Evolutionary conservation across 2,329 filamentous ascomycete genomes (phyloP), one percentile per base, ranked within the genome.

Genomic region (Claviceps africana): DNA sequence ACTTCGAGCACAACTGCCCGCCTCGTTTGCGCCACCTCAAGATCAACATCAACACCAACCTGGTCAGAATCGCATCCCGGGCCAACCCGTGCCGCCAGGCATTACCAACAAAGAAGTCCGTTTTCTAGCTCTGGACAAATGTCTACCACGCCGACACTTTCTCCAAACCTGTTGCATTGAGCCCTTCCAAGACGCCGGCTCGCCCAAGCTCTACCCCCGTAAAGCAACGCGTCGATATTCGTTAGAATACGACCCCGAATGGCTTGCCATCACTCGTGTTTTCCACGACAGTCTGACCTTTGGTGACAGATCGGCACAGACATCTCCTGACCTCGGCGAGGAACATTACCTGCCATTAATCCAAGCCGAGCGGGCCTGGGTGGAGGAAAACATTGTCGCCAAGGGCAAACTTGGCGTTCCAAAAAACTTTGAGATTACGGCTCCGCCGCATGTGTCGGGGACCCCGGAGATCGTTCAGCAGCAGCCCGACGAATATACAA

Each of bases 51-150:
- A 55, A 48, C 61, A 58, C 43, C 65, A 61, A 1, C 17, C 28
- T 15, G 4, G 9, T 15, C 64, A 65, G 39, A 69, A 67, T 43
- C 61, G 63, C 52, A 71, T 64, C 6, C 73, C 79, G 17, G 78
- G 77, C 37, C 78, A 83, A 51, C 81, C 83, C 2, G 79, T 85
- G 17, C 88, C 88, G 0, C 63, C 76, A 0, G 77, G 74, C 1
- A 94, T 96, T 56, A 79, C 76, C 2, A 97, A 97, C 71, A 85
- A 76, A 21, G 75, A 76, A 4, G 94, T 91, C 2, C 76, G 82
- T 13, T 98, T 98, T 66, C 75, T 98, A 11, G 86, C 93, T 0
- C 74, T 98, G 2, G 91, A 96, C 69, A 98, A 98, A 67, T 95
- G 88, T 61, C 76, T 91, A 43, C 85, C 86, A 0, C 77, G 83